phyloP scores from a whole-genome alignment of 176 grass and related monocot species.

The Phoenix roebelenii region DNA sequence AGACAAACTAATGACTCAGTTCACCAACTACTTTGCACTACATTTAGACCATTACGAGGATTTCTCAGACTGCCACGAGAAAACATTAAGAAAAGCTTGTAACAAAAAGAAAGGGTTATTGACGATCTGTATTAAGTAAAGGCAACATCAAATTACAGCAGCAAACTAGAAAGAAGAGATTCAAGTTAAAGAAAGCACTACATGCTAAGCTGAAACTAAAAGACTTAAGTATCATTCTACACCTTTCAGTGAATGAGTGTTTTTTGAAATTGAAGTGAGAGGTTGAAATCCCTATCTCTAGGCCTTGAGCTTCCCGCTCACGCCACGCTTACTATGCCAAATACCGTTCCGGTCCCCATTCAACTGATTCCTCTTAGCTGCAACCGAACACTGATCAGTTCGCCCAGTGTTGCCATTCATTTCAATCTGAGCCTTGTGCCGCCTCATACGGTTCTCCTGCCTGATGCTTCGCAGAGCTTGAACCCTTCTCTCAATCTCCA shows the following conservation, averaged over 20 bases:
- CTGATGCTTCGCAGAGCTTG: conserved; percentile 51
- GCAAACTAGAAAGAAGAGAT: too few species aligned
- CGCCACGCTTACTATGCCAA: conserved; percentile 55
- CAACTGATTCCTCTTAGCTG: conserved; percentile 53
- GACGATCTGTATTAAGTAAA: too few species aligned
- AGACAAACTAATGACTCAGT: too few species aligned
- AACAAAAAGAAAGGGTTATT: too few species aligned
- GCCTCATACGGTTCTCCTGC: conserved; percentile 88
- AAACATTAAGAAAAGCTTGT: too few species aligned
- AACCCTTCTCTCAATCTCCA: conserved; percentile 72
- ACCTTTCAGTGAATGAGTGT: conserved; percentile 1
- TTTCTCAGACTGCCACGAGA: too few species aligned
- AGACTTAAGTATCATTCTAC: conserved; percentile 2
- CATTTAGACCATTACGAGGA: too few species aligned
- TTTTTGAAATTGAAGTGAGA: background rate
- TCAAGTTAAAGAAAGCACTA: conserved; percentile 21
- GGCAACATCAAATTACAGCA: too few species aligned
- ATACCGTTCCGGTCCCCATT: conserved; percentile 47
- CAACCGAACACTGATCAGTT: conserved; percentile 45
- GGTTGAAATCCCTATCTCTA: conserved; percentile 31
- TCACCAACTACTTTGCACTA: too few species aligned
- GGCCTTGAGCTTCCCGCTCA: conserved; percentile 54
- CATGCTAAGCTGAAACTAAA: conserved; percentile 3
- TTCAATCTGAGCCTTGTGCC: conserved; percentile 63
- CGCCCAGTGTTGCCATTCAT: conserved; percentile 55